Evolutionary conservation across 345 rosid species (phyloP).

Genomic region (Melastoma malabathricum): DNA sequence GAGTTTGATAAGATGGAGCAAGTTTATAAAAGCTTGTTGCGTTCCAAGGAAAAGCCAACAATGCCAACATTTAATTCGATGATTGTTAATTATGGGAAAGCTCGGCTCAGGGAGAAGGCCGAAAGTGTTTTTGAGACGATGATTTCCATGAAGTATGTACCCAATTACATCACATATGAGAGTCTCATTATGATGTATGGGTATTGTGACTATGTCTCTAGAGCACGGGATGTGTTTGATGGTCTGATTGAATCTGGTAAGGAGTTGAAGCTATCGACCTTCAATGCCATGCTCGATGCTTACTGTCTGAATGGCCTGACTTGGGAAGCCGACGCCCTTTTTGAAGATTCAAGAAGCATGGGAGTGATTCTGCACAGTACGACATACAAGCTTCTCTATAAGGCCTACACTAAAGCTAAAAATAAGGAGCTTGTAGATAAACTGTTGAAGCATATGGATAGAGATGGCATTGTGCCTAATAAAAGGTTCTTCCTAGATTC

Average conservation of each 20-base stretch:
- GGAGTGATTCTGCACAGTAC: constrained; percentile 45
- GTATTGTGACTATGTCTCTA: constrained; percentile 49
- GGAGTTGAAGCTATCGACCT: constrained; percentile 48
- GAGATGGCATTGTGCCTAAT: constrained; percentile 66
- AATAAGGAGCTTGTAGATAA: constrained; percentile 58
- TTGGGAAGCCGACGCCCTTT: constrained; percentile 56
- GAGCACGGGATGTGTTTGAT: constrained; percentile 62
- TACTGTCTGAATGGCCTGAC: constrained; percentile 65
- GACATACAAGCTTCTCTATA: constrained; percentile 77
- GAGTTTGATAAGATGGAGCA: constrained; percentile 93
- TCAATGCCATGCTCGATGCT: constrained; percentile 74
- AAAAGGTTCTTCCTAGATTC: constrained; percentile 84
- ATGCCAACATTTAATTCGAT: constrained; percentile 79
- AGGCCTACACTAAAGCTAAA: constrained; percentile 63
- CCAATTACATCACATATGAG: constrained; percentile 67
- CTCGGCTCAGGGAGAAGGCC: constrained; percentile 59
- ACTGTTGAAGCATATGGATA: constrained; percentile 58
- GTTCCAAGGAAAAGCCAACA: constrained; percentile 73
- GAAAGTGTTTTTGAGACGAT: constrained; percentile 48
- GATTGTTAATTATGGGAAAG: constrained; percentile 82
- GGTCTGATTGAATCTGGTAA: constrained; percentile 37
- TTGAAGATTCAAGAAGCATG: constrained; percentile 22
- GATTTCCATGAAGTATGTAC: constrained; percentile 52
- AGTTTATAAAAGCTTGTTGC: constrained; percentile 63
- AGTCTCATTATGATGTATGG: constrained; percentile 77